Evolutionary conservation across 73 alveolate species (phyloP).

Genomic region (Uronychia binucleata): DNA sequence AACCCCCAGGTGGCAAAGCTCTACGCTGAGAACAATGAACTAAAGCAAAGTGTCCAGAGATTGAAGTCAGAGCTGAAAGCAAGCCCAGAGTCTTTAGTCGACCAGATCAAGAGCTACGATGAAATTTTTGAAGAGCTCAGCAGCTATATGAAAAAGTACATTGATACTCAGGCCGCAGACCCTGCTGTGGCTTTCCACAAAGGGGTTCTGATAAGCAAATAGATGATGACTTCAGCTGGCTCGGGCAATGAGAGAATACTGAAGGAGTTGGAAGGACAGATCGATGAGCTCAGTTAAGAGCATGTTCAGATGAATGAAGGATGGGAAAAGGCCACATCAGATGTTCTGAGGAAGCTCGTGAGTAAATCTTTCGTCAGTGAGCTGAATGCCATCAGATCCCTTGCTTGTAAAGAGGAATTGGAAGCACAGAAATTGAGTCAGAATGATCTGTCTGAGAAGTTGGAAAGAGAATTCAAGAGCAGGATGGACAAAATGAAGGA

Average conservation of each 20-base stretch:
- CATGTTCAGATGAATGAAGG: too few species aligned
- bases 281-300: not conserved
- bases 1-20: constrained; percentile 47
- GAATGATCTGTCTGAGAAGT: constrained; percentile 10
- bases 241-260: not conserved
- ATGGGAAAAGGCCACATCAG: too few species aligned
- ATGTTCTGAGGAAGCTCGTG: too few species aligned
- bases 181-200: not conserved
- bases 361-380: too few species aligned
- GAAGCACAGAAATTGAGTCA: not conserved
- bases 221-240: too few species aligned
- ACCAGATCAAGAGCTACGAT: constrained; percentile 13
- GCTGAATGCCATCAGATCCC: too few species aligned
- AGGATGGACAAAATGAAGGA: constrained; percentile 19
- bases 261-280: not conserved
- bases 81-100: constrained; percentile 33
- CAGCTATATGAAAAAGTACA: constrained; percentile 20
- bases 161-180: not conserved
- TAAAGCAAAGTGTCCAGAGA: constrained; percentile 3
- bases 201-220: not conserved
- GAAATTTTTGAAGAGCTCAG: constrained; percentile 36
- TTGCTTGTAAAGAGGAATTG: too few species aligned
- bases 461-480: constrained; percentile 18
- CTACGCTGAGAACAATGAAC: constrained; percentile 39
- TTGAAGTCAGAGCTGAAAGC: constrained; percentile 13